Conservation (phyloP, 352 stramenopile genomes). For the Pythium sukuiense region DNA sequence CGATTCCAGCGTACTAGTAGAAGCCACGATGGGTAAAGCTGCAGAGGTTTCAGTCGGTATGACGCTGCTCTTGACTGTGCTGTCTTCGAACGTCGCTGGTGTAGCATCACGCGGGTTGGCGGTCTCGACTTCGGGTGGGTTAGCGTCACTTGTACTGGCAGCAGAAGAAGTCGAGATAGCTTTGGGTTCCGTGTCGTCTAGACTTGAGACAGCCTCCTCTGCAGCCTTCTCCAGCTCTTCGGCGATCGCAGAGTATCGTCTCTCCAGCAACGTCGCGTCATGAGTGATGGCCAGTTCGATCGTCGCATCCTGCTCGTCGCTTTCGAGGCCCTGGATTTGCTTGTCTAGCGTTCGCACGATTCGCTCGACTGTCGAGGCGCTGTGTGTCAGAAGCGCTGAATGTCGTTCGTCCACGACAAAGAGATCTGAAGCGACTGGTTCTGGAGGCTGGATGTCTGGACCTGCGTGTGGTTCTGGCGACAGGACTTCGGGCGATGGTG, state of each 20-base stretch:
- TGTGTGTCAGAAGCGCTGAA: neutral
- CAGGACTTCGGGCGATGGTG: too few species aligned
- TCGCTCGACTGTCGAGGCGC: constrained; percentile 4
- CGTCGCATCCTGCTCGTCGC: neutral
- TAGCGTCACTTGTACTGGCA: too few species aligned
- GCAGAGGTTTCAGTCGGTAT: neutral
- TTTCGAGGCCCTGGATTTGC: neutral
- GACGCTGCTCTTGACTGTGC: neutral
- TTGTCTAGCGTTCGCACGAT: constrained; percentile 10
- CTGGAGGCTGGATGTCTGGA: neutral
- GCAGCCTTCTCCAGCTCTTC: neutral
- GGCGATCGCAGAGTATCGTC: constrained; percentile 1
- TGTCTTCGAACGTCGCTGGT: neutral
- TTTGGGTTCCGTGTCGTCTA: neutral
- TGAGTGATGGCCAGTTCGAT: constrained; percentile 13
- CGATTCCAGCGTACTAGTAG: too few species aligned
- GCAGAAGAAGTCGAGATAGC: too few species aligned
- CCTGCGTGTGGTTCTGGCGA: neutral
- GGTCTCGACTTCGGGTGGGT: too few species aligned
- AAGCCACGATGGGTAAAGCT: neutral
- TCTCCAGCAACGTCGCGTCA: constrained; percentile 15
- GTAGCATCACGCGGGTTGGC: too few species aligned
- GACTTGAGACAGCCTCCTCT: neutral
- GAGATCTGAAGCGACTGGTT: neutral
- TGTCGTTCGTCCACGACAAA: neutral